phyloP scores from a whole-genome alignment of 139 green algal species.

The Chlorella sorokiniana region DNA sequence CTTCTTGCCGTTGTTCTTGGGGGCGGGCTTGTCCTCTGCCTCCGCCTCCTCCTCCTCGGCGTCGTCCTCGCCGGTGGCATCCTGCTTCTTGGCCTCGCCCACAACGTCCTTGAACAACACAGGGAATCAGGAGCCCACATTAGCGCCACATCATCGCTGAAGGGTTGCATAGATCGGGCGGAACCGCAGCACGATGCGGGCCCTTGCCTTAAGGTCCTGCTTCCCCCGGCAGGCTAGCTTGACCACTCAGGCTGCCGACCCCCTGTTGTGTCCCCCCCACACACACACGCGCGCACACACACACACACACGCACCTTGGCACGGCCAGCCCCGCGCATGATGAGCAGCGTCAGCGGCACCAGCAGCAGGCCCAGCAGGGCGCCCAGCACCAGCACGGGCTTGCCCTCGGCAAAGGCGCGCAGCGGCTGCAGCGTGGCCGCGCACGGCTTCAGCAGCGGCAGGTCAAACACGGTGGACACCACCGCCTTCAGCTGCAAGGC shows the following conservation, averaged over 20 bases:
- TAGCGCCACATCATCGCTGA: no score
- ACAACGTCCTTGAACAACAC: not conserved
- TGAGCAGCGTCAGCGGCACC: conserved; percentile 9
- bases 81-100: not conserved
- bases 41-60: conserved; percentile 7
- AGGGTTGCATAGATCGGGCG: no score
- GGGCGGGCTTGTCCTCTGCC: not conserved
- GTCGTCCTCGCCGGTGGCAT: conserved; percentile 7
- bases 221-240: no score
- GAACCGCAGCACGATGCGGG: no score
- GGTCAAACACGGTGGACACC: conserved; percentile 19
- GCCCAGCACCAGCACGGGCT: not conserved
- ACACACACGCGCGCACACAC: no score
- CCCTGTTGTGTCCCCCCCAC: no score
- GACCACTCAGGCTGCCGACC: no score
- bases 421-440: conserved; percentile 6
- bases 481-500: not conserved
- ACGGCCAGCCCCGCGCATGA: not conserved
- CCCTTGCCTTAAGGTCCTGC: no score
- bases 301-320: not conserved
- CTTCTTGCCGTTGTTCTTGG: not conserved
- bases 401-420: conserved; percentile 15
- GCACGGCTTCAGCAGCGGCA: conserved; percentile 8
- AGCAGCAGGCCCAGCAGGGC: not conserved
- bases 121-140: no score